Evolutionary conservation across 208 protist genomes (phyloP), one percentile per base, ranked within the genome.

Genomic region (Naegleria lovaniensis): DNA sequence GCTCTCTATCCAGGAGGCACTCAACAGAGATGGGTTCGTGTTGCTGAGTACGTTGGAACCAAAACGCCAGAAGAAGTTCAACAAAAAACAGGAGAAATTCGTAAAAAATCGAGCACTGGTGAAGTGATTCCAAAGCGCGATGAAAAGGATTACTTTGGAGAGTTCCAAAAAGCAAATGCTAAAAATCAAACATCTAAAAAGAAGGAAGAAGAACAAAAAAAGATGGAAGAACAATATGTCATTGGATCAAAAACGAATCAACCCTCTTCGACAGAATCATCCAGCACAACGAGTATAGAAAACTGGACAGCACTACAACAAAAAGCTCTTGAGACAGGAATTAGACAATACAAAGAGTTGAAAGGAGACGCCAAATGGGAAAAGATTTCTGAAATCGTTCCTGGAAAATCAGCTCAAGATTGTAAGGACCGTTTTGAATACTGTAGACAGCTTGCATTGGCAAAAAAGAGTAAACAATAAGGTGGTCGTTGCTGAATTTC

Each of bases 341-440:
- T 99, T 58, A 94, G 96, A 88, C 94, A 97, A 41, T 91, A 98
- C 41, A 97, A 97, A 90, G 96, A 97, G 86, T 98, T 97, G 91
- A 97, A 97, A 90, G 96, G 97, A 36, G 97, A 96, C 91, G 97
- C 98, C 92, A 97, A 98, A 90, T 99, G 97, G 94, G 96, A 98
- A 91, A 97, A 97, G 91, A 98, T 99, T 88, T 94, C 97, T 16
- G 95, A 94, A 59, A 93, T 93, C 85, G 96, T 99, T 79, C 94
- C 97, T 0, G 96, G 95, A 16, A 99, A 99, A 94, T 97, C 95
- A 55, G 97, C 97, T 39, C 98, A 98, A 93, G 96, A 99, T 91
- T 99, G 98, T 92, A 96, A 98, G 88, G 96, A 96, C 43, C 95
- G 98, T 67, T 99, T 88, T 38, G 84, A 88, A 88, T 38, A 58